phyloP scores from a whole-genome alignment of 78 protist genomes.

The Tieghemostelium lacteum region DNA sequence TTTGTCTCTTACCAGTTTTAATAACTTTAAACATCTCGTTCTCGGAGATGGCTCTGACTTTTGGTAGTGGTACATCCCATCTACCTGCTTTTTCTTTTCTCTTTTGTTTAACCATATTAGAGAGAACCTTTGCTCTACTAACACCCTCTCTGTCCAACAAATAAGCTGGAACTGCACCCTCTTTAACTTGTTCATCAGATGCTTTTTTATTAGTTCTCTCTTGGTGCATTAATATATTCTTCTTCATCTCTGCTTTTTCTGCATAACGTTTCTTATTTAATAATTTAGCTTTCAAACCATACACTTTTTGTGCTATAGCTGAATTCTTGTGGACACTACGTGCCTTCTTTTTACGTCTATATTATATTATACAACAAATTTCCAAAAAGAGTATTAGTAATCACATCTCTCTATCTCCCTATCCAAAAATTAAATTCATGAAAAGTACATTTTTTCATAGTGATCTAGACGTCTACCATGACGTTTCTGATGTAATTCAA shows the following conservation, averaged over 20 bases:
- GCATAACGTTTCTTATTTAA: slow-evolving; percentile 92
- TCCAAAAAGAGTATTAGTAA: neutral
- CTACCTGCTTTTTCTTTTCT: slow-evolving; percentile 99
- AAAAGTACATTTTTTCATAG: slow-evolving; percentile 89
- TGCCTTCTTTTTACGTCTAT: slow-evolving; percentile 96
- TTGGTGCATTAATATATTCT: slow-evolving; percentile 94
- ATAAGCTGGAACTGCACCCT: slow-evolving; percentile 99
- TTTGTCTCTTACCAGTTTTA: slow-evolving; percentile 96
- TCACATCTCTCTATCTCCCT: neutral
- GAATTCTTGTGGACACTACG: slow-evolving; percentile 92
- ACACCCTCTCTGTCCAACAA: slow-evolving; percentile 97
- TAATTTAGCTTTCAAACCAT: slow-evolving; percentile 97
- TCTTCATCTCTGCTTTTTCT: slow-evolving; percentile 98
- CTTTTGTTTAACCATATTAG: slow-evolving; percentile 98
- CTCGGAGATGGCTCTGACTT: slow-evolving; percentile 95
- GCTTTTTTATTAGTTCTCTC: slow-evolving; percentile 91
- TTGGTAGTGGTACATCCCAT: slow-evolving; percentile 99
- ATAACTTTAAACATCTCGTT: slow-evolving; percentile 98
- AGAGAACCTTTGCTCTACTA: slow-evolving; percentile 95
- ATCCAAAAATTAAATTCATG: neutral
- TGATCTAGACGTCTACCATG: slow-evolving; percentile 96
- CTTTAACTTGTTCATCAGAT: slow-evolving; percentile 85
- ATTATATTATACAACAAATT: neutral
- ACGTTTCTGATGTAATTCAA: slow-evolving; percentile 96
- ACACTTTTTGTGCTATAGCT: slow-evolving; percentile 91